phyloP scores from a whole-genome alignment of 768 basidiomycete species.

The Epithele typhae region DNA sequence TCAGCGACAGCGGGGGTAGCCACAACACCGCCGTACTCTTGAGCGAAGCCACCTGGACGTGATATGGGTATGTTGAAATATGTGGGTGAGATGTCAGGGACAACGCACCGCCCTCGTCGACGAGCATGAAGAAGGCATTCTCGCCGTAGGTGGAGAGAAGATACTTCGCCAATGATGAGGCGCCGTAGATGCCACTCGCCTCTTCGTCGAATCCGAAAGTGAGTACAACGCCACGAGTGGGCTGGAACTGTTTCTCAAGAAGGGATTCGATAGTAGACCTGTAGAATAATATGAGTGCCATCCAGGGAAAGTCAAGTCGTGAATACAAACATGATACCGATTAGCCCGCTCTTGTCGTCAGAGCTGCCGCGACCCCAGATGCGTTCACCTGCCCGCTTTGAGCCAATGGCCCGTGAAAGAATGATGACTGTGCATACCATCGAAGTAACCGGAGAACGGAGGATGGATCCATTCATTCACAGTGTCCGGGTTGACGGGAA shows the following conservation, averaged over 20 bases:
- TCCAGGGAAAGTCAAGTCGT: neutral
- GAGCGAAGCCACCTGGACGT: conserved; percentile 24
- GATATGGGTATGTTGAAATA: too few relatives aligned
- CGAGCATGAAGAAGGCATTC: conserved; percentile 47
- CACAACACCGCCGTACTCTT: conserved; percentile 27
- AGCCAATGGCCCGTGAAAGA: neutral
- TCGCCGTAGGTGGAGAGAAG: conserved; percentile 43
- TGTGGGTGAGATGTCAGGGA: too few relatives aligned
- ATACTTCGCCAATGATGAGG: conserved; percentile 33
- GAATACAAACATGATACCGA: conserved; percentile 26
- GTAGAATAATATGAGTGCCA: neutral
- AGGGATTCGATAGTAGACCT: conserved; percentile 44
- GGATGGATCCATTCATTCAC: conserved; percentile 43
- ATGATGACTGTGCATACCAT: conserved; percentile 21
- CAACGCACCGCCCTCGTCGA: conserved; percentile 56
- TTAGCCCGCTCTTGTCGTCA: conserved; percentile 32
- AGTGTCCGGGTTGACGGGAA: conserved; percentile 44
- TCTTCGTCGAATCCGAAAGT: conserved; percentile 53
- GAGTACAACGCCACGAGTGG: conserved; percentile 37
- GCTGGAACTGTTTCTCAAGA: conserved; percentile 40
- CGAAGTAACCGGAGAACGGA: conserved; percentile 46
- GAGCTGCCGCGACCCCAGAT: conserved; percentile 33
- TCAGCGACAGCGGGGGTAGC: conserved; percentile 30
- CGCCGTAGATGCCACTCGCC: conserved; percentile 33
- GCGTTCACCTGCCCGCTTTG: conserved; percentile 11